Conservation (phyloP, 176 grass and related monocot genomes). For the Chloris gayana region DNA sequence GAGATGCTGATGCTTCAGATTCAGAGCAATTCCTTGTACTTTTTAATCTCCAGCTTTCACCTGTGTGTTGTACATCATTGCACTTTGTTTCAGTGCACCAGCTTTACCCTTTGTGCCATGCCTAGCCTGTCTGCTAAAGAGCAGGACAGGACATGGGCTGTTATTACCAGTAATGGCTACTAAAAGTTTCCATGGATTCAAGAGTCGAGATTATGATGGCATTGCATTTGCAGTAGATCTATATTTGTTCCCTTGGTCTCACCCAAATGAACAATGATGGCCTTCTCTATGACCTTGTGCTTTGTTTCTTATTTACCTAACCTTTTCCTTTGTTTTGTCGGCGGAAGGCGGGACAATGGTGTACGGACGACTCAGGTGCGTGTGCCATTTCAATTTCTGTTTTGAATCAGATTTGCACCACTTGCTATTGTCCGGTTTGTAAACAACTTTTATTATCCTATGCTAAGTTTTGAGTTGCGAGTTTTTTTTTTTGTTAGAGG, state of each 20-base stretch:
- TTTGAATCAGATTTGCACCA: no score
- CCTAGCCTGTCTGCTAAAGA: conserved; percentile 46
- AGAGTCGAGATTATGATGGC: conserved; percentile 14
- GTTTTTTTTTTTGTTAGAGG: no score
- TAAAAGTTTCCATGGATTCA: conserved; percentile 20
- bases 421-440: background rate
- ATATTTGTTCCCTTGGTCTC: conserved; percentile 21
- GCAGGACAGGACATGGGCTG: background rate
- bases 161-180: background rate
- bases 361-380: conserved; percentile 30
- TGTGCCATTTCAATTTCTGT: background rate
- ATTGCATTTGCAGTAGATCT: conserved; percentile 3
- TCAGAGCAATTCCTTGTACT: background rate
- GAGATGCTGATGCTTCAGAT: background rate
- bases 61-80: conserved; percentile 20
- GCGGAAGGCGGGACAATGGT: conserved; percentile 8
- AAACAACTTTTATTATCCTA: no score
- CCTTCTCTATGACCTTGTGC: conserved; percentile 15
- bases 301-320: conserved; percentile 26
- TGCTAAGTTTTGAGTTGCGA: no score
- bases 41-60: background rate
- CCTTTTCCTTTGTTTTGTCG: conserved; percentile 15
- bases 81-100: conserved; percentile 15
- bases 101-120: conserved; percentile 35
- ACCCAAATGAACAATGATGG: conserved; percentile 3